Evolutionary conservation across 2,329 filamentous ascomycete species (phyloP).

Genomic region (Sphaerulina vaccinii): DNA sequence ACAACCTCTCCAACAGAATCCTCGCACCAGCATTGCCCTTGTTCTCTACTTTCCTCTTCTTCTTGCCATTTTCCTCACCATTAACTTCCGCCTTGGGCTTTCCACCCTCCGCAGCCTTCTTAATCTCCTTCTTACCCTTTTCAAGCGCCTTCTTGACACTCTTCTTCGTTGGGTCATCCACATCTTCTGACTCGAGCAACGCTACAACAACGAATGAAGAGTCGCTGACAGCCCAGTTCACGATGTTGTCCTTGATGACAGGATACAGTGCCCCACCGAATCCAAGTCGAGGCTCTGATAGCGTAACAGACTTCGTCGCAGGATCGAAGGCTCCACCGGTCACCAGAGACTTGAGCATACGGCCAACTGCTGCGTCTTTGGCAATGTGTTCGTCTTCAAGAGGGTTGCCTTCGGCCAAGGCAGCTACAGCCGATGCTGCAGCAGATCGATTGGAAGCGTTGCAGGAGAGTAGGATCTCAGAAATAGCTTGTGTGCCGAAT

Average conservation of each 20-base stretch:
- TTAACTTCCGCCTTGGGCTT: slow-evolving; percentile 59
- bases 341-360: slow-evolving; percentile 88
- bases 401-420: slow-evolving; percentile 42
- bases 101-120: slow-evolving; percentile 59
- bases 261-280: slow-evolving; percentile 83
- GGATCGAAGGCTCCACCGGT: slow-evolving; percentile 85
- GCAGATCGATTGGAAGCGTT: slow-evolving; percentile 53
- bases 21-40: slow-evolving; percentile 49
- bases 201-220: slow-evolving; percentile 85
- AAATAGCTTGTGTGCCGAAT: slow-evolving; percentile 83
- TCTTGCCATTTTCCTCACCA: slow-evolving; percentile 49
- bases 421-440: slow-evolving; percentile 67
- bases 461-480: slow-evolving; percentile 75
- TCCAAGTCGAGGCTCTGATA: slow-evolving; percentile 70
- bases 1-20: slow-evolving; percentile 42
- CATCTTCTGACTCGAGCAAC: slow-evolving; percentile 66
- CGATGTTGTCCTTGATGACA: slow-evolving; percentile 69
- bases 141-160: slow-evolving; percentile 69
- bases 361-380: slow-evolving; percentile 63
- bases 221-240: slow-evolving; percentile 81
- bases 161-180: slow-evolving; percentile 63
- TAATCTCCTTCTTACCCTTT: slow-evolving; percentile 69
- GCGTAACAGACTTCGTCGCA: slow-evolving; percentile 65
- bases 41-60: slow-evolving; percentile 29
- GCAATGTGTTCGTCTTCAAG: slow-evolving; percentile 58